Conservation (phyloP, 441 rosid species). For the Melastoma candidum region DNA sequence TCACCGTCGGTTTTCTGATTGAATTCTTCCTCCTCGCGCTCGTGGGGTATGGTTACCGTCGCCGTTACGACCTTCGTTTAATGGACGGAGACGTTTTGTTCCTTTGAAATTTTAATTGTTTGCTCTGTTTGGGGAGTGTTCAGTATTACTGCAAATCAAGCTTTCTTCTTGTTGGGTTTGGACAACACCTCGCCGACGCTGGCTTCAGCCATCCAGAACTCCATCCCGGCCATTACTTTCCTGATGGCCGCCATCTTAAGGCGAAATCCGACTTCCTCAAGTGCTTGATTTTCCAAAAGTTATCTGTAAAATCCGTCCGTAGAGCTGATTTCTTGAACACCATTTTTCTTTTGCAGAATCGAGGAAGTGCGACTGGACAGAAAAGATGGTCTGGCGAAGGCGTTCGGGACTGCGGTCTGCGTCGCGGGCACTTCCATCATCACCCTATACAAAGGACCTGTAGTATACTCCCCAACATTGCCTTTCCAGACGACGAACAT, state of each 20-base stretch:
- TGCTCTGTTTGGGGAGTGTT: too few species aligned
- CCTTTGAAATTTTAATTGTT: too few species aligned
- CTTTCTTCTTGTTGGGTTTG: neutral
- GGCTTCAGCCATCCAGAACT: conserved; percentile 20
- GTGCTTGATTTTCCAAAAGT: too few species aligned
- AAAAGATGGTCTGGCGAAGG: conserved; percentile 85
- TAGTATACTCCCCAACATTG: conserved; percentile 57
- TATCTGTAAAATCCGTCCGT: too few species aligned
- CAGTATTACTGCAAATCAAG: too few species aligned
- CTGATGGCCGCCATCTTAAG: conserved; percentile 14
- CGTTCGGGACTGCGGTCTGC: conserved; percentile 67
- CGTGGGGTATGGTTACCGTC: too few species aligned
- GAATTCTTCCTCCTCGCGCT: too few species aligned
- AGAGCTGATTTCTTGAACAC: too few species aligned
- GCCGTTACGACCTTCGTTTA: too few species aligned
- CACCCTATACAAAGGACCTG: conserved; percentile 83
- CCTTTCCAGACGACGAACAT: conserved; percentile 15
- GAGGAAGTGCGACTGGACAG: conserved; percentile 78
- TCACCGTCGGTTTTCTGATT: too few species aligned
- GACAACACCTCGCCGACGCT: conserved; percentile 19
- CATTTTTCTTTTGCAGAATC: conserved; percentile 41
- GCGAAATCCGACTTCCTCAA: neutral
- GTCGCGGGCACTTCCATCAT: conserved; percentile 93
- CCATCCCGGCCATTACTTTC: conserved; percentile 17
- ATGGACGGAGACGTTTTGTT: too few species aligned